Evolutionary conservation across 2,329 filamentous ascomycete genomes (phyloP).

Genomic region (Diaporthe sp.): DNA sequence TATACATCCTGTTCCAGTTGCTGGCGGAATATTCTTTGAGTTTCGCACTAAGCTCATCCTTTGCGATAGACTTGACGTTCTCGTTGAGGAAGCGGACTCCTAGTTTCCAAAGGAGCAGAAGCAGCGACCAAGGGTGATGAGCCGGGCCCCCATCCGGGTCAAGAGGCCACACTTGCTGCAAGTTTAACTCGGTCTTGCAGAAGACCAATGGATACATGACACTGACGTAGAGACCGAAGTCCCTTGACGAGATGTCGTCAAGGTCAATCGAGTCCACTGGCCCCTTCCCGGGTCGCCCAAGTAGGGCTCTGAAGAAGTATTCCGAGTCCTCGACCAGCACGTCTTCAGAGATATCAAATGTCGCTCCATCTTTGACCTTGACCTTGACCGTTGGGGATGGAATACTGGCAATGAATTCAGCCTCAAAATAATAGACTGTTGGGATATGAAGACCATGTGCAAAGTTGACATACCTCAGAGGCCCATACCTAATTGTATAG

Average conservation of each 20-base stretch:
- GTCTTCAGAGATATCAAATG: too few relatives aligned
- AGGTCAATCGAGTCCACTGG: slow-evolving; percentile 42
- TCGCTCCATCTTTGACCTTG: too few relatives aligned
- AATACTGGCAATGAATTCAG: too few relatives aligned
- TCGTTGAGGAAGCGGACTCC: slow-evolving; percentile 43
- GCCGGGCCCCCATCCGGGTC: too few relatives aligned
- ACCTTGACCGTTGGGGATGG: too few relatives aligned
- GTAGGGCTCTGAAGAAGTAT: too few relatives aligned
- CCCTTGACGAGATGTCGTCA: slow-evolving; percentile 39
- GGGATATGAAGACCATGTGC: too few relatives aligned
- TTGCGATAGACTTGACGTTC: slow-evolving; percentile 34
- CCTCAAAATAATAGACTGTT: too few relatives aligned
- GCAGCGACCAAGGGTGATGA: slow-evolving; percentile 40
- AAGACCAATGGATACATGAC: slow-evolving; percentile 40
- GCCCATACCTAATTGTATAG: too few relatives aligned
- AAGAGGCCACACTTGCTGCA: neutral
- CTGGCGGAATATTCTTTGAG: too few relatives aligned
- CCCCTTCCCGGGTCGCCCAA: slow-evolving; percentile 13
- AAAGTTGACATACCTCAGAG: too few relatives aligned
- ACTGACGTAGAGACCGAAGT: slow-evolving; percentile 45
- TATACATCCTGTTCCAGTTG: neutral
- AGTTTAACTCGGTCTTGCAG: neutral
- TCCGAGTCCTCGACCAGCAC: too few relatives aligned
- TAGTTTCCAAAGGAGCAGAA: slow-evolving; percentile 44
- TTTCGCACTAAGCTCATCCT: neutral